Base-by-base conservation (phyloP, 371 early-diverging fungal genomes). In the Rhizopus sp. region DNA sequence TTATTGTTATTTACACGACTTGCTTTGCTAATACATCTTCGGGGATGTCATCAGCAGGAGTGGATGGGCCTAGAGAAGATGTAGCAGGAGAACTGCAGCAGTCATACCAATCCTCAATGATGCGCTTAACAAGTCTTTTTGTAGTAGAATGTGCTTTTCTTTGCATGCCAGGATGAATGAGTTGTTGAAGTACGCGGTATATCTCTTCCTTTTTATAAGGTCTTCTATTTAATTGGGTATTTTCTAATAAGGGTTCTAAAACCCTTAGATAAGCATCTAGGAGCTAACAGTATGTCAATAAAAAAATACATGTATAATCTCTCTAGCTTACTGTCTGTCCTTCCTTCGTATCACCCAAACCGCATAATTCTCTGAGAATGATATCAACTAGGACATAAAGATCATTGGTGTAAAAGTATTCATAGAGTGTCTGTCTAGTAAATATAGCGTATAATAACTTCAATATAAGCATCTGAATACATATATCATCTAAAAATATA, bases 331-430 rank as follows among this genome's bases (percentile, higher is more conserved):
- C 76, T 15, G 70, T 63, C 57, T 72, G 77, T 40, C 70, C 72
- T 65, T 84, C 87, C 35, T 83, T 80, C 39, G 88, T 88, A 9
- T 88, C 90, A 5, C 88, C 85, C 7, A 91, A 68, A 50, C 88
- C 79, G 69, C 87, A 82, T 8, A 90, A 73, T 67, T 92, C 92
- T 50, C 94, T 79, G 7, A 94, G 68, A 1, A 89, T 78, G 23
- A 93, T 88, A 62, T 95, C 95, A 4, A 93, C 80, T 29, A 93
- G 77, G 5, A 95, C 92, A 38, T 80, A 80, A 15, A 93, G 73
- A 68, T 95, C 95, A 59, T 95, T 95, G 32, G 94, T 93, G 66
- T 93, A 95, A 73, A 93, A 88, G 56, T 91, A 85, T 48, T 85
- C 81, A 41, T 72, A 74, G 0, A 90, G 78, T 40, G 59, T 60